Base-by-base conservation (phyloP, 352 stramenopile genomes). In the Elongisporangium anandrum region DNA sequence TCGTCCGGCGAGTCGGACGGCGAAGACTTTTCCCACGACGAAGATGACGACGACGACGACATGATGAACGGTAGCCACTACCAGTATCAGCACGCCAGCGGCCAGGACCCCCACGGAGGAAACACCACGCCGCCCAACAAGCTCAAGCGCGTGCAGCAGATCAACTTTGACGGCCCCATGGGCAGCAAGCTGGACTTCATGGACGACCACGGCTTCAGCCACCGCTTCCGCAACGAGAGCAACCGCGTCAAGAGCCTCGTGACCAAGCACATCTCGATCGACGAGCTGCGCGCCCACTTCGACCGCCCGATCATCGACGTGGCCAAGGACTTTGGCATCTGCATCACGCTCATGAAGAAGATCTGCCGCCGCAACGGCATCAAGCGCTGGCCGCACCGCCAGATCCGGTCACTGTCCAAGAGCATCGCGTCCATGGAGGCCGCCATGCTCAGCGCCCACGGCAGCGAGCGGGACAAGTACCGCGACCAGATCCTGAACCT, bases 261-360 rank as follows among this genome's bases (percentile, higher is more conserved):
- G 24, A 95, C 86, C 45, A 95, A 94, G 61, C 85, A 94, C 66
- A 95, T 95, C 63, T 92, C 85, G 19, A 90, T 95, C 48, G 87
- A 92, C 20, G 84, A 94, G 64, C 69, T 95, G 17, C 79, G 85
- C 38, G 79, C 75, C 34, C 86, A 95, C 61, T 95, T 95, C 64
- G 85, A 95, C 50, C 81, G 85, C 7, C 86, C 86, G 3, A 94
- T 95, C 65, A 90, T 94, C 50, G 86, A 95, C 52, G 86, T 95
- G n/a, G 86, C 86, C 21, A 92, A 93, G 68, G 80, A 92, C 59
- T 95, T 95, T 78, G 86, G 86, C 24, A 93, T 95, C 50, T 95
- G 86, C 64, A 95, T 95, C 67, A 95, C 86, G 60, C 75, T 95
- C 47, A 95, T 95, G 86, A 95, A 88, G 67, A 88, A 88, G 60